Conservation (phyloP, 2,329 filamentous ascomycete species). For the Exophiala spinifera region DNA sequence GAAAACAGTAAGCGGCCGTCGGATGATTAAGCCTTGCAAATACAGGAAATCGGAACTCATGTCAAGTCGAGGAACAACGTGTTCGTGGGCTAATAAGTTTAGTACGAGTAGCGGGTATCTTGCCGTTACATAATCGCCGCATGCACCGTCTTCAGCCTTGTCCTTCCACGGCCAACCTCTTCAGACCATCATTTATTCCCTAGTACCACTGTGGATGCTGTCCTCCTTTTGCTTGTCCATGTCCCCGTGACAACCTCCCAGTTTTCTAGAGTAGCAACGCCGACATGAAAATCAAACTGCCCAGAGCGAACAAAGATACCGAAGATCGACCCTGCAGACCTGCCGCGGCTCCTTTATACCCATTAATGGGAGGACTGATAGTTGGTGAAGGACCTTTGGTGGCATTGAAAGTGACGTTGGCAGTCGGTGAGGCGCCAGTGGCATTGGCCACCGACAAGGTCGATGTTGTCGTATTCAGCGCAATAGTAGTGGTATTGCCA, state of each 20-base stretch:
- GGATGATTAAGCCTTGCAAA: constrained; percentile 21
- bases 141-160: no score
- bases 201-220: not conserved
- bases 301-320: constrained; percentile 18
- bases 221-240: not conserved
- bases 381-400: constrained; percentile 9
- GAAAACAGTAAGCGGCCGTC: constrained; percentile 12
- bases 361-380: constrained; percentile 20
- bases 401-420: constrained; percentile 7
- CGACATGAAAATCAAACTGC: constrained; percentile 15
- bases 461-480: constrained; percentile 24
- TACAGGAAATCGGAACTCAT: constrained; percentile 6
- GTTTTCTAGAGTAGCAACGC: constrained; percentile 12
- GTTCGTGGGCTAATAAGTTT: no score
- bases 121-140: no score
- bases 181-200: not conserved
- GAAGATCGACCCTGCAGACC: constrained; percentile 11
- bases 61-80: not conserved
- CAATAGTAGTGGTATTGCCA: constrained; percentile 19
- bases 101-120: no score
- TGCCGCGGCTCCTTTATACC: constrained; percentile 17
- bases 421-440: constrained; percentile 5
- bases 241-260: no score
- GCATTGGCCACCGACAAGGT: constrained; percentile 20
- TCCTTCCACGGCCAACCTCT: not conserved